phyloP scores from a whole-genome alignment of 1,284 basidiomycete genomes.

The Sanghuangporus sanghuang region DNA sequence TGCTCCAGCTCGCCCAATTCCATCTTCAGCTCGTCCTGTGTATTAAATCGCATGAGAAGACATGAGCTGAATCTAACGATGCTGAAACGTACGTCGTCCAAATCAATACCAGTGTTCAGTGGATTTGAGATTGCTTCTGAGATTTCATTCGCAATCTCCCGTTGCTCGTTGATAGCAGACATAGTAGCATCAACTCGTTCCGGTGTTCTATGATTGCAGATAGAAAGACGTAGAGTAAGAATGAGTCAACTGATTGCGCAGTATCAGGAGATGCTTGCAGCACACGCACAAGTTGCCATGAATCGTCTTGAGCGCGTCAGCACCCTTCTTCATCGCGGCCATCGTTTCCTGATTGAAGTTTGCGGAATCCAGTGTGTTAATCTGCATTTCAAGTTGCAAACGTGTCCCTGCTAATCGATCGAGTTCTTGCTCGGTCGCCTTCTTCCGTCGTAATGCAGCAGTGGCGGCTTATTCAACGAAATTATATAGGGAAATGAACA shows the following conservation, averaged over 20 bases:
- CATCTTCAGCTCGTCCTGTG: conserved; percentile 75
- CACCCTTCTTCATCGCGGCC: conserved; percentile 95
- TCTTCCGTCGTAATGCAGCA: conserved; percentile 93
- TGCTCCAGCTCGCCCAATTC: conserved; percentile 92
- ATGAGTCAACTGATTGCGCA: conserved; percentile 11
- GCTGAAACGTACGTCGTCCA: conserved; percentile 64
- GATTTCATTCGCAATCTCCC: conserved; percentile 93
- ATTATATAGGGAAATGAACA: neutral
- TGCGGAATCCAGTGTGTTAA: conserved; percentile 96
- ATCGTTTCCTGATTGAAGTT: conserved; percentile 99
- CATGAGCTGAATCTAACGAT: conserved; percentile 5
- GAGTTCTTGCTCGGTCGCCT: conserved; percentile 84
- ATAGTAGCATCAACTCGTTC: conserved; percentile 93
- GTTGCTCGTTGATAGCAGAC: conserved; percentile 88
- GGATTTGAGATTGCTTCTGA: conserved; percentile 91
- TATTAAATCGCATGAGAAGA: conserved; percentile 5
- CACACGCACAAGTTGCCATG: conserved; percentile 83
- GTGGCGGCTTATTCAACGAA: conserved; percentile 59
- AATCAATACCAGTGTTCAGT: conserved; percentile 53
- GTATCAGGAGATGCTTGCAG: conserved; percentile 9
- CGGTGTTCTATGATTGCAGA: conserved; percentile 58
- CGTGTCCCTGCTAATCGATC: conserved; percentile 85
- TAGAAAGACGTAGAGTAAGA: neutral
- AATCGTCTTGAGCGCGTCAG: conserved; percentile 87
- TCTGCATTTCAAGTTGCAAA: conserved; percentile 93